Evolutionary conservation across 192 early-diverging fungal genomes (phyloP).

Genomic region (Coemansia sp.): DNA sequence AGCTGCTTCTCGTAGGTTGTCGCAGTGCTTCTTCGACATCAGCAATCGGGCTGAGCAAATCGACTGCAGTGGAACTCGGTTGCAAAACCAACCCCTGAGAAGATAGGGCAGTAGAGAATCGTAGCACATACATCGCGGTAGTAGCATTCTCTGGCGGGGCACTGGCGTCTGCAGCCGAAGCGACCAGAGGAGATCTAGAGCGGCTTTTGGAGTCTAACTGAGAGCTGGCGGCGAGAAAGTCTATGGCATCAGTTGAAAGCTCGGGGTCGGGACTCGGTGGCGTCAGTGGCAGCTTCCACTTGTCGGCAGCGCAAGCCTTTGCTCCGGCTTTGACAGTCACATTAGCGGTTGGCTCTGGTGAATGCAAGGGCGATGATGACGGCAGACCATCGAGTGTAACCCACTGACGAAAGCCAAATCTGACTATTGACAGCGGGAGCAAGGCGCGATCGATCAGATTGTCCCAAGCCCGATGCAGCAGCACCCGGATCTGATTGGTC

Average conservation of each 20-base stretch:
- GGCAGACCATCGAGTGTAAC: slow-evolving; percentile 22
- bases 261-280: slow-evolving; percentile 22
- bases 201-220: background rate
- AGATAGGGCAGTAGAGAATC: background rate
- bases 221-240: slow-evolving; percentile 18
- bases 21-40: background rate
- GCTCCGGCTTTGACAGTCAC: background rate
- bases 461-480: slow-evolving; percentile 37
- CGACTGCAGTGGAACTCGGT: slow-evolving; percentile 6
- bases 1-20: background rate
- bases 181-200: background rate
- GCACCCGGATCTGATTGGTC: background rate
- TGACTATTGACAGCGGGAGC: slow-evolving; percentile 42
- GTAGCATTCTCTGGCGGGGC: background rate
- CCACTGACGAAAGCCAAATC: slow-evolving; percentile 50
- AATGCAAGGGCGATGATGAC: background rate
- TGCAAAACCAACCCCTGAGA: slow-evolving; percentile 28
- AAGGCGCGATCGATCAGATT: slow-evolving; percentile 45
- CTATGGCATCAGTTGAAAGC: slow-evolving; percentile 9
- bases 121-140: background rate
- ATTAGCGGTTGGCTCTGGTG: background rate
- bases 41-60: slow-evolving; percentile 10
- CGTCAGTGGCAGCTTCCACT: slow-evolving; percentile 20
- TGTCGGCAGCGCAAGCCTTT: background rate
- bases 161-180: background rate